Evolutionary conservation across 176 grass and related monocot species (phyloP).

Genomic region (Oryza glaberrima): DNA sequence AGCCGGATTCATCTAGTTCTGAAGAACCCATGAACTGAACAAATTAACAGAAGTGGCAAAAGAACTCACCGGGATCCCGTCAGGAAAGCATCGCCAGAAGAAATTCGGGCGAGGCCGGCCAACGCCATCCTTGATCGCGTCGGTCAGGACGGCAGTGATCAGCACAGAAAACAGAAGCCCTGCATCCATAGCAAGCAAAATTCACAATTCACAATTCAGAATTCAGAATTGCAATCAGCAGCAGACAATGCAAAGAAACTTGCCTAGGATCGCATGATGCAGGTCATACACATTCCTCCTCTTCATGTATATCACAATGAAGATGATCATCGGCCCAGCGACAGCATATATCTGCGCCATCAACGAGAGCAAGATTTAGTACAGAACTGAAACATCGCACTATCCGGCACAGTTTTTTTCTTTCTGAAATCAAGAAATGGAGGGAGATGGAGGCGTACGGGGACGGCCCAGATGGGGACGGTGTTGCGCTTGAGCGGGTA

Average conservation of each 20-base stretch:
- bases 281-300: conserved; percentile 55
- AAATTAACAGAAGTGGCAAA: neutral
- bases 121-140: conserved; percentile 58
- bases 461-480: conserved; percentile 80
- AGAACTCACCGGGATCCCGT: conserved; percentile 39
- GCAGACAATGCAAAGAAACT: neutral
- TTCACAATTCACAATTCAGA: neutral
- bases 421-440: neutral
- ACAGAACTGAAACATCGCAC: too few species aligned
- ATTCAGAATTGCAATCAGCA: neutral
- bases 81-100: conserved; percentile 56
- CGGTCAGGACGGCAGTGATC: conserved; percentile 44
- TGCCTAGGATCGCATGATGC: conserved; percentile 59
- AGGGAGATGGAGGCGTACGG: conserved; percentile 37
- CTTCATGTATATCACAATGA: conserved; percentile 47
- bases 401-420: neutral
- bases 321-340: conserved; percentile 38
- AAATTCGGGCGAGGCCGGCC: conserved; percentile 53
- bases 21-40: neutral
- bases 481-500: conserved; percentile 78
- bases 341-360: conserved; percentile 28
- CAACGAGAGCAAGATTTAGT: neutral
- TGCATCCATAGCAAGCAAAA: neutral
- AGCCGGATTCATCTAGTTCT: neutral
- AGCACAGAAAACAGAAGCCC: conserved; percentile 50